Evolutionary conservation across 495 filamentous ascomycete genomes (phyloP).

Genomic region (Aspergillus mulundensis): DNA sequence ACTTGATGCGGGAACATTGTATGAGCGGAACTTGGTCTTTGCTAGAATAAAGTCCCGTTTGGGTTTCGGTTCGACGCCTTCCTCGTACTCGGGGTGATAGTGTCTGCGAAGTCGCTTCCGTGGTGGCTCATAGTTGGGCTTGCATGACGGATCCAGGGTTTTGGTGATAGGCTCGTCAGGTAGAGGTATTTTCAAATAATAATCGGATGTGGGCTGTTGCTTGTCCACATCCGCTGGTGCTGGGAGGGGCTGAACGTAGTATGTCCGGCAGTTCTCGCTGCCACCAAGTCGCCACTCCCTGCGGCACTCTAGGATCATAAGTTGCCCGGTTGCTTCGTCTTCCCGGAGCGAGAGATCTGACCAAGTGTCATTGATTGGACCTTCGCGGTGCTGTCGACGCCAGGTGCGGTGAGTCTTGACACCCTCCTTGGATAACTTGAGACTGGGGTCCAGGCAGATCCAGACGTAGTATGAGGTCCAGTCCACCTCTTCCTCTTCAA

Average conservation of each 20-base stretch:
- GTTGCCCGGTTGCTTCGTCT: constrained; percentile 56
- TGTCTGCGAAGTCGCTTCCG: constrained; percentile 37
- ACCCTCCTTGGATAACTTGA: constrained; percentile 19
- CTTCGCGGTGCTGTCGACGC: constrained; percentile 66
- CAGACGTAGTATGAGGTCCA: constrained; percentile 71
- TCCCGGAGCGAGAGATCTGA: constrained; percentile 59
- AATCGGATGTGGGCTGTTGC: constrained; percentile 10
- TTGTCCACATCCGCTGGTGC: constrained; percentile 37
- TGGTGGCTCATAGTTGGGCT: constrained; percentile 35
- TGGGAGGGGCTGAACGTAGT: constrained; percentile 58
- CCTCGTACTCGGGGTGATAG: constrained; percentile 46
- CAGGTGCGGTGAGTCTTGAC: constrained; percentile 47
- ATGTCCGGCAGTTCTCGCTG: constrained; percentile 61
- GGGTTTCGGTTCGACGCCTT: constrained; percentile 34
- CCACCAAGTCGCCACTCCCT: constrained; percentile 63
- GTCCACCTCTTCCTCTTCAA: constrained; percentile 61
- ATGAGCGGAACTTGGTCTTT: constrained; percentile 57
- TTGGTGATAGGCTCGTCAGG: constrained; percentile 30
- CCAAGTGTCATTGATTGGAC: constrained; percentile 76
- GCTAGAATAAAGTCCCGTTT: constrained; percentile 50
- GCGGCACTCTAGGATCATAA: constrained; percentile 65
- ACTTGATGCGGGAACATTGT: constrained; percentile 53
- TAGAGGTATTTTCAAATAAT: constrained; percentile 11
- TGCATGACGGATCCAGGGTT: constrained; percentile 29
- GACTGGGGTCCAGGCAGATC: constrained; percentile 52